phyloP scores from a whole-genome alignment of 371 early-diverging fungal species.

The Dichotomocladium elegans region DNA sequence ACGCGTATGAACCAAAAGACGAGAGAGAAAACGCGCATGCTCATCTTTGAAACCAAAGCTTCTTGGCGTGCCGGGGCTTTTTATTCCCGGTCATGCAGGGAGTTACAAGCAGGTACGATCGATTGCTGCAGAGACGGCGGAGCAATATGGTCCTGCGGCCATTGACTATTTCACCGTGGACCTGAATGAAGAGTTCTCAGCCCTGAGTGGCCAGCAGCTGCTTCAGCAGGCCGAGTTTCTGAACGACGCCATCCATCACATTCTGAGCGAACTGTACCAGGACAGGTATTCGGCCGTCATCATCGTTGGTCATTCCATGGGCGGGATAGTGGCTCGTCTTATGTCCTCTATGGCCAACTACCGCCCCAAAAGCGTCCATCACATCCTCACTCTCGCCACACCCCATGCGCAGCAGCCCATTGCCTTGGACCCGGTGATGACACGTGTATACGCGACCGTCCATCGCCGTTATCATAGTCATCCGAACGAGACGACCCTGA shows the following conservation, averaged over 20 bases:
- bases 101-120: slow-evolving; percentile 86
- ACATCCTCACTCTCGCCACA: slow-evolving; percentile 87
- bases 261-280: slow-evolving; percentile 65
- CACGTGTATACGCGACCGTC: slow-evolving; percentile 49
- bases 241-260: slow-evolving; percentile 82
- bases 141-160: slow-evolving; percentile 47
- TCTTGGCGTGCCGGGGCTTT: slow-evolving; percentile 77
- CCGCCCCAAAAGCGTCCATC: slow-evolving; percentile 59
- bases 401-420: slow-evolving; percentile 85
- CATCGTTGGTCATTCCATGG: slow-evolving; percentile 94
- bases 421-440: slow-evolving; percentile 64
- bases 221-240: slow-evolving; percentile 81
- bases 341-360: slow-evolving; percentile 68
- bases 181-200: slow-evolving; percentile 90
- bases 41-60: slow-evolving; percentile 9
- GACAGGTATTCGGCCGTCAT: slow-evolving; percentile 61
- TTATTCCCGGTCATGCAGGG: slow-evolving; percentile 95
- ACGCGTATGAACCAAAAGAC: slow-evolving; percentile 2
- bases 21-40: background rate
- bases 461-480: slow-evolving; percentile 3
- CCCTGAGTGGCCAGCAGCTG: slow-evolving; percentile 76
- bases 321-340: slow-evolving; percentile 88
- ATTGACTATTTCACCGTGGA: slow-evolving; percentile 89
- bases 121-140: slow-evolving; percentile 67
- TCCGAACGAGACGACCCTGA: slow-evolving; percentile 51